Evolutionary conservation across 768 basidiomycete species (phyloP).

Genomic region (Galerina sulciceps): DNA sequence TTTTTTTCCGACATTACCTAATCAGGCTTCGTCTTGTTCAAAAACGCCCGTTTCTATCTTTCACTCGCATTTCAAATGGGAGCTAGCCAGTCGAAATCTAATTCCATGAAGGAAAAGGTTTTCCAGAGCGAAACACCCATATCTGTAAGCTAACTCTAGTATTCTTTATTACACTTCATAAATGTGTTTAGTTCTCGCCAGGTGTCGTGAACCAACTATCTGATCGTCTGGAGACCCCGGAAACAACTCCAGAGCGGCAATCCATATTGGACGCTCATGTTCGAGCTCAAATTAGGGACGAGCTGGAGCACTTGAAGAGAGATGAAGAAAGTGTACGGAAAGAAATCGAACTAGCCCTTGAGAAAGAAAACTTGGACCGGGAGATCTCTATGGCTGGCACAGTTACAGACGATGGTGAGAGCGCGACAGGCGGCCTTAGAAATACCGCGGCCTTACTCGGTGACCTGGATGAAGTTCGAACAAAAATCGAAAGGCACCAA

Average conservation of each 20-base stretch:
- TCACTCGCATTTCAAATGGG: slow-evolving; percentile 52
- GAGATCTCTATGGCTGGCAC: slow-evolving; percentile 61
- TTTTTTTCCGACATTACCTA: too few relatives aligned
- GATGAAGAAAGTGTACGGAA: slow-evolving; percentile 72
- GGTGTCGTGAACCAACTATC: slow-evolving; percentile 82
- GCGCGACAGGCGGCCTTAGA: slow-evolving; percentile 46
- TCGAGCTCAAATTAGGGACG: slow-evolving; percentile 70
- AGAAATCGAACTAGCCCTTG: slow-evolving; percentile 78
- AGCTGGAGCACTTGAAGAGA: slow-evolving; percentile 64
- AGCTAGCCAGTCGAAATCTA: slow-evolving; percentile 66
- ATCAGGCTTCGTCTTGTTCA: too few relatives aligned
- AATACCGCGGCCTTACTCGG: slow-evolving; percentile 68
- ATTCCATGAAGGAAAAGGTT: slow-evolving; percentile 56
- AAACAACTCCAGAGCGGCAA: slow-evolving; percentile 71
- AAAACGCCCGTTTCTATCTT: too few relatives aligned
- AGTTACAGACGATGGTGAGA: slow-evolving; percentile 35
- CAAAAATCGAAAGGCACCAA: slow-evolving; percentile 75
- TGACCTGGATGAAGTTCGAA: slow-evolving; percentile 76
- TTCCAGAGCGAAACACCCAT: slow-evolving; percentile 58
- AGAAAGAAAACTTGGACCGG: slow-evolving; percentile 86
- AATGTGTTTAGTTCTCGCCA: slow-evolving; percentile 67
- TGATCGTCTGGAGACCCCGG: slow-evolving; percentile 61
- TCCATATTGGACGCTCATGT: slow-evolving; percentile 75
- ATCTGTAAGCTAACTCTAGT: slow-evolving; percentile 40
- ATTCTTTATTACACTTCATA: not conserved